These are phyloP conservation scores for Tetrastigma voinierianum DNA, from an alignment of 164 flowering plant species.

Conservation along the genomic window DNA sequence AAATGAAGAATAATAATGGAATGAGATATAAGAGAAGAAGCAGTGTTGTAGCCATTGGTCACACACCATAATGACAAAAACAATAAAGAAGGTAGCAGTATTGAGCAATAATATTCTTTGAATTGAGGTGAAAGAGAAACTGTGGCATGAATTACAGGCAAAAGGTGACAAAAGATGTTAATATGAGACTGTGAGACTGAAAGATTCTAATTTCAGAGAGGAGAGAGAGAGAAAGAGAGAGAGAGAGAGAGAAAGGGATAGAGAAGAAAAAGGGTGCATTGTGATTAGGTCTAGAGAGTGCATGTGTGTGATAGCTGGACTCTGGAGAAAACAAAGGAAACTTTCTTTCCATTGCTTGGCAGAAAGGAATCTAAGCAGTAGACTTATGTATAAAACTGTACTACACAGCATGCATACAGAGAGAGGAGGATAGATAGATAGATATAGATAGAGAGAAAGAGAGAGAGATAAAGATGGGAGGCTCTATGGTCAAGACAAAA, in stretches of 20 bases:
- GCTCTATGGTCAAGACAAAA: slow-evolving; percentile 3
- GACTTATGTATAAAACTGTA: neutral
- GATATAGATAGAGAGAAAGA: neutral
- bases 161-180: slow-evolving; percentile 1
- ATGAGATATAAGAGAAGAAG: no score
- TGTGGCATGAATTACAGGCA: no score
- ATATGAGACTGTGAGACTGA: slow-evolving; percentile 8
- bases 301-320: slow-evolving; percentile 7
- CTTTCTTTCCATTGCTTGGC: slow-evolving; percentile 3
- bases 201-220: slow-evolving; percentile 20
- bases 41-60: no score
- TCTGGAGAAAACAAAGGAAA: slow-evolving; percentile 13
- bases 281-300: neutral
- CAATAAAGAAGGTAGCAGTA: no score
- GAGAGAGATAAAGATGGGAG: neutral
- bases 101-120: no score
- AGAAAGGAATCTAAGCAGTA: slow-evolving; percentile 14
- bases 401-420: neutral
- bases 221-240: slow-evolving; percentile 3
- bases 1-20: no score
- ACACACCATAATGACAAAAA: no score
- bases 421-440: neutral
- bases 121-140: no score
- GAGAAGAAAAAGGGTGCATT: no score
- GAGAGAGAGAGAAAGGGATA: neutral